A percentile compares a stretch with the other conserved stretches of the same genome.
Evolutionary conservation across 805 yeast species (phyloP).

Genomic region (Metschnikowia orientalis): DNA sequence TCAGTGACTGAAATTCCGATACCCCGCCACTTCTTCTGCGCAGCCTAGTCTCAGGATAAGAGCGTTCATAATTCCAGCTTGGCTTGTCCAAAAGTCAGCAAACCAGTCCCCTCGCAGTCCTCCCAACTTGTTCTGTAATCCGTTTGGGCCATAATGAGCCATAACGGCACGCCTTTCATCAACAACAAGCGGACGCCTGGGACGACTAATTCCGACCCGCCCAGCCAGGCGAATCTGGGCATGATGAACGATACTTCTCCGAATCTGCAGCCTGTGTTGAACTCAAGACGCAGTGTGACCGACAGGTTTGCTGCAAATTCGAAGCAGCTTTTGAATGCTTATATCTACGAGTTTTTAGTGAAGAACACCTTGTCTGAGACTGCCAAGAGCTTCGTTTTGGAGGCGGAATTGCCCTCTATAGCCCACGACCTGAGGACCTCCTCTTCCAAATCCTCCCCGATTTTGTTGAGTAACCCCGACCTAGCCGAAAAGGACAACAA

Average conservation of each 20-base stretch:
- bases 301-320: constrained; percentile 49
- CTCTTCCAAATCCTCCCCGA: constrained; percentile 21
- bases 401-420: constrained; percentile 59
- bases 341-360: constrained; percentile 78
- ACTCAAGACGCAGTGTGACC: constrained; percentile 23
- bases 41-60: too few relatives aligned
- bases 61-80: too few relatives aligned
- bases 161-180: constrained; percentile 35
- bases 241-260: constrained; percentile 6
- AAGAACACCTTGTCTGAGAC: constrained; percentile 69
- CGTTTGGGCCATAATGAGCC: constrained; percentile 31
- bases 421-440: constrained; percentile 9
- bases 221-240: constrained; percentile 6
- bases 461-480: constrained; percentile 9
- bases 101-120: too few relatives aligned
- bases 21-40: too few relatives aligned
- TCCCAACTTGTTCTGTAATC: too few relatives aligned
- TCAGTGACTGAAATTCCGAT: too few relatives aligned
- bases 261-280: constrained; percentile 15
- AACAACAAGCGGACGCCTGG: constrained; percentile 30
- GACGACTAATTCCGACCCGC: constrained; percentile 12
- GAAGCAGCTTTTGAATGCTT: constrained; percentile 68
- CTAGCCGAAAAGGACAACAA: constrained; percentile 5
- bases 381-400: constrained; percentile 69
- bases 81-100: too few relatives aligned